phyloP scores from a whole-genome alignment of 169 alveolate species.

The Eimeria acervulina region DNA sequence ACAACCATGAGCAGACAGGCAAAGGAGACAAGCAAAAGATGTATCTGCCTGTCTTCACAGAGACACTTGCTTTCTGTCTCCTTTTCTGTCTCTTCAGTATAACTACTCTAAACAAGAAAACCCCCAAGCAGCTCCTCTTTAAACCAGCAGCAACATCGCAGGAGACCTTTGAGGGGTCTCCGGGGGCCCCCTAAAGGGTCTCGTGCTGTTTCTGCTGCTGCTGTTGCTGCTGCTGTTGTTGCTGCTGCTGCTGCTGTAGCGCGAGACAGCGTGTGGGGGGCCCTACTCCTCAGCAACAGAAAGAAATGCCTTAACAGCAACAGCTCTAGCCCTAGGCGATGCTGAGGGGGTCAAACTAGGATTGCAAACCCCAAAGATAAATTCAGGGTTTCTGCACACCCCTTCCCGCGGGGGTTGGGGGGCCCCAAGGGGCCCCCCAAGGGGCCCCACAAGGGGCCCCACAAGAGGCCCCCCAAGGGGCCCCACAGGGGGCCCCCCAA shows the following conservation, averaged over 20 bases:
- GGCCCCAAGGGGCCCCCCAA: too few relatives aligned
- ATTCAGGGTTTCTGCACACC: conserved; percentile 24
- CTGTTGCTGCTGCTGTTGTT: too few relatives aligned
- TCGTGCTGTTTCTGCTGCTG: background rate
- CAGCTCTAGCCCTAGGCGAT: background rate
- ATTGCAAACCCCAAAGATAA: conserved; percentile 4
- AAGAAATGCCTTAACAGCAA: background rate
- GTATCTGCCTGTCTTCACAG: background rate
- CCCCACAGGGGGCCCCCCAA: too few relatives aligned
- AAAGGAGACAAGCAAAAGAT: too few relatives aligned
- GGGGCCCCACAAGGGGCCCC: too few relatives aligned
- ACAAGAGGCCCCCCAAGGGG: too few relatives aligned
- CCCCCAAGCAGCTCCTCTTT: too few relatives aligned
- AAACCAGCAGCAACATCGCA: background rate
- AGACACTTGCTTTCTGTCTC: background rate
- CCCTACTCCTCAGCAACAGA: conserved; percentile 42
- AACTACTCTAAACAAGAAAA: too few relatives aligned
- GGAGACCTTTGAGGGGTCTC: background rate
- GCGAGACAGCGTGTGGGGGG: background rate
- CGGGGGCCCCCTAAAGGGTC: too few relatives aligned
- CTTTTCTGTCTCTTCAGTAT: too few relatives aligned
- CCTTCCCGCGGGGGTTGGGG: background rate
- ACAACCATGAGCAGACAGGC: background rate
- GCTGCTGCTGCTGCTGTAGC: too few relatives aligned
- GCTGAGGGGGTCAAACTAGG: background rate